Base-by-base conservation (phyloP, 306 rosid genomes). In the Urtica urens region DNA sequence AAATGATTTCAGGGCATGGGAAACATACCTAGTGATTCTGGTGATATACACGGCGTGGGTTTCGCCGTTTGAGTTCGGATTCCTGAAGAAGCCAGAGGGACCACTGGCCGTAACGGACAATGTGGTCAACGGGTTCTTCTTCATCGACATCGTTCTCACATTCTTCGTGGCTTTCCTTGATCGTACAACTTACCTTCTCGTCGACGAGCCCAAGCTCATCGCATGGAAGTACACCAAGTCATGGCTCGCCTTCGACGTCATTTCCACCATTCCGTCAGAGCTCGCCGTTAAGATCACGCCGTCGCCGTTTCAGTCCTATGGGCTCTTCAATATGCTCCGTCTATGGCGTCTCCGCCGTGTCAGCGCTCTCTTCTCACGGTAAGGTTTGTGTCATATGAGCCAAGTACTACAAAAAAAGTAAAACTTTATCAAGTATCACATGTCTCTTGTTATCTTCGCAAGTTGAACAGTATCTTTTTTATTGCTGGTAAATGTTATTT, bases 301-400 rank as follows among this genome's bases (percentile, higher is more conserved):
- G 33, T 12, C 77, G 9, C 69, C 83, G 39, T 28, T 84, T 9
- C 58, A 48, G 49, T 63, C 92, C 0, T 82, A 85, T 69, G 99
- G 99, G 13, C 47, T 77, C 22, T 79, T 79, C 78, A 85, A 85
- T 61, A 85, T 92, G 96, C 93, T 85, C 38, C 79, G 99, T 8
- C 87, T 92, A 10, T 92, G 99, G 99, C 99, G 96, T 65, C 87
- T 92, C 11, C 68, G 99, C 53, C 79, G 99, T 73, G 94, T 92
- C 18, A 79, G 96, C 41, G 78, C 94, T 30, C 37, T 92, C 40
- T 92, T 92, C 67, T 76, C 86, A 46, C 56, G 87, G 99, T 85
- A 65, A 20, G 22, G 5, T 25, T 42, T 20, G 11, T 31, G 12
- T 30, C 35, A 29, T n/a, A n/a, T n/a, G n/a, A n/a, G n/a, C n/a